Evolutionary conservation across 2,329 filamentous ascomycete genomes (phyloP).

Genomic region (Clonostachys chloroleuca): DNA sequence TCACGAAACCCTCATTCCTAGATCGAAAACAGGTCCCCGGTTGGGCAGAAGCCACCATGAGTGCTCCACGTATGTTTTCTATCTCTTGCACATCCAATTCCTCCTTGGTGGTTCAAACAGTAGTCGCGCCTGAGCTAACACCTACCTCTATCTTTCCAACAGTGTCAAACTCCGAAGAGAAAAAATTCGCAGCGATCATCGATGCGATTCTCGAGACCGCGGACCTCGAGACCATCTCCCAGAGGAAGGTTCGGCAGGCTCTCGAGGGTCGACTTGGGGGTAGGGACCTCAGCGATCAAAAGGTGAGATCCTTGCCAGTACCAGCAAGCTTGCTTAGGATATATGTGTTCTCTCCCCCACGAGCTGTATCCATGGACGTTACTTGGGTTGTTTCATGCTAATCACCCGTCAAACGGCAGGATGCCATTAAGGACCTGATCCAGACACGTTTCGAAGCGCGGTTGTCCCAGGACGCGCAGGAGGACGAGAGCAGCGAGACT

Average conservation of each 20-base stretch:
- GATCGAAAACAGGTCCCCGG: no score
- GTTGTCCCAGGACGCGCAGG: conserved; percentile 43
- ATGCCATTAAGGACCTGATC: conserved; percentile 67
- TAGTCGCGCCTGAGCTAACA: no score
- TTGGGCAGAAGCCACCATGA: conserved; percentile 10
- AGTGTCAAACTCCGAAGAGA: conserved; percentile 47
- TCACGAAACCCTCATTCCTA: not conserved
- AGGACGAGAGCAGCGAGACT: conserved; percentile 34
- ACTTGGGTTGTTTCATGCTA: not conserved
- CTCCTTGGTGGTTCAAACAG: not conserved
- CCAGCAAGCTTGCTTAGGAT: not conserved
- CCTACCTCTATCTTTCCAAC: not conserved
- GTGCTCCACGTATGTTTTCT: conserved; percentile 13
- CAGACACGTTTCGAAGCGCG: conserved; percentile 71
- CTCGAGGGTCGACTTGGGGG: conserved; percentile 50
- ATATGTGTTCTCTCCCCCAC: not conserved
- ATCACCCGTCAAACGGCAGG: conserved; percentile 31
- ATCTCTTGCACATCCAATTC: not conserved
- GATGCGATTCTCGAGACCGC: conserved; percentile 53
- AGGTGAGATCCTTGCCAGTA: conserved; percentile 29
- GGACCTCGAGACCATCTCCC: conserved; percentile 58
- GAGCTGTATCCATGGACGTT: not conserved
- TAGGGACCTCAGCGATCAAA: conserved; percentile 54
- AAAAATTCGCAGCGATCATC: conserved; percentile 53
- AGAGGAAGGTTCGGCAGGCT: conserved; percentile 57